These are phyloP conservation scores for Pseudoperonospora humuli DNA, from an alignment of 352 stramenopile species.

Conservation along the genomic window DNA sequence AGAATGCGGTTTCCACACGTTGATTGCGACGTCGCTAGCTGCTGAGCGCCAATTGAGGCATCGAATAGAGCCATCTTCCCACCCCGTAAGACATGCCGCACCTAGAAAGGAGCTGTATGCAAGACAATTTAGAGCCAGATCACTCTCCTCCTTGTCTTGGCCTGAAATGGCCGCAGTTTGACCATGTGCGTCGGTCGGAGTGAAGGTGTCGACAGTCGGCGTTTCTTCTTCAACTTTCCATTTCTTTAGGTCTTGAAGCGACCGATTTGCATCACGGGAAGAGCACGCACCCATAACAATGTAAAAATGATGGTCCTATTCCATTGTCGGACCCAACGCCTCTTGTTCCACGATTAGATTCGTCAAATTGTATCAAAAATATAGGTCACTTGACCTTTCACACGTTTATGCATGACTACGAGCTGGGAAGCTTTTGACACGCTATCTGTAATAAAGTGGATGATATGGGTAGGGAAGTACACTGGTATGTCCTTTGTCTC, in stretches of 20 bases:
- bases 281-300: conserved; percentile 51
- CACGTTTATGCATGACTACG: no score
- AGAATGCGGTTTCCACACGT: conserved; percentile 41
- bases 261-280: conserved; percentile 24
- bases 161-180: conserved; percentile 11
- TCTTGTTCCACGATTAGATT: no score
- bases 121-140: conserved; percentile 48
- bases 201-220: conserved; percentile 6
- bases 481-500: no score
- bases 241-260: conserved; percentile 22
- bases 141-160: conserved; percentile 8
- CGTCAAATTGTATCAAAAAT: no score
- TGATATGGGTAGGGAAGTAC: no score
- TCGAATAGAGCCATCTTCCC: conserved; percentile 67
- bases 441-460: no score
- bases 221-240: conserved; percentile 42
- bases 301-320: no score
- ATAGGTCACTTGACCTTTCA: no score
- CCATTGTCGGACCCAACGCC: no score
- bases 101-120: conserved; percentile 24
- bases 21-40: conserved; percentile 13
- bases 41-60: conserved; percentile 28
- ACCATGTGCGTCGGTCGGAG: conserved; percentile 7
- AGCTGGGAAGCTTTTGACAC: no score
- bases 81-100: conserved; percentile 42